These are phyloP conservation scores for Xylaria longipes DNA, from an alignment of 495 filamentous ascomycete species.

Conservation along the genomic window DNA sequence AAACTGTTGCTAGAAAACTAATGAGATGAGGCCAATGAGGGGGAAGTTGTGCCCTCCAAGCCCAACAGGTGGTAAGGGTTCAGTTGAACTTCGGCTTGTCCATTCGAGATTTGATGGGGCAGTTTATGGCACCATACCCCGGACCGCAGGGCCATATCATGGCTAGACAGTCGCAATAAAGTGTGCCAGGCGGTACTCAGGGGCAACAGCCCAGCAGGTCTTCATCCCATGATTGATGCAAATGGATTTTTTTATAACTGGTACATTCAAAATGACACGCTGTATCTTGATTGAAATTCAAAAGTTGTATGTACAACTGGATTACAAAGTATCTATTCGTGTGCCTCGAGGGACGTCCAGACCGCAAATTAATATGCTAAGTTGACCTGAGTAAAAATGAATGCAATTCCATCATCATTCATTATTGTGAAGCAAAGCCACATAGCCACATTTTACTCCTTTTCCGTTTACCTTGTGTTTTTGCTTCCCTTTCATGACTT, in stretches of 20 bases:
- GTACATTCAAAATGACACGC: neutral
- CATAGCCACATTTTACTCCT: constrained; percentile 18
- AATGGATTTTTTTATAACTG: constrained; percentile 2
- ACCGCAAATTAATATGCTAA: constrained; percentile 10
- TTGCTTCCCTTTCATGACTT: constrained; percentile 27
- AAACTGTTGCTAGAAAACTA: neutral
- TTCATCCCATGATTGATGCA: neutral
- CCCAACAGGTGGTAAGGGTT: neutral
- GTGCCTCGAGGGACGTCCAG: neutral
- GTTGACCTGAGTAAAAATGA: constrained; percentile 7
- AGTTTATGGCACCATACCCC: neutral
- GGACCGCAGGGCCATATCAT: neutral
- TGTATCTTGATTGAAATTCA: constrained; percentile 8
- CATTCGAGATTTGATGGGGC: neutral
- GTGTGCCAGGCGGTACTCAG: neutral
- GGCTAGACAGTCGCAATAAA: neutral
- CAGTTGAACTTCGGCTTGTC: neutral
- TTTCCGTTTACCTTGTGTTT: constrained; percentile 21
- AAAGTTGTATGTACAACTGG: constrained; percentile 18
- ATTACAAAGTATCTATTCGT: constrained; percentile 17
- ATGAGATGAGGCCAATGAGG: neutral
- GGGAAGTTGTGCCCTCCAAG: neutral
- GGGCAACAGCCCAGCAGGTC: neutral
- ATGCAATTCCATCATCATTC: constrained; percentile 15
- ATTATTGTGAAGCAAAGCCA: constrained; percentile 16